Evolutionary conservation across 2,329 filamentous ascomycete species (phyloP).

Genomic region (Sporothrix pseudoabietina): DNA sequence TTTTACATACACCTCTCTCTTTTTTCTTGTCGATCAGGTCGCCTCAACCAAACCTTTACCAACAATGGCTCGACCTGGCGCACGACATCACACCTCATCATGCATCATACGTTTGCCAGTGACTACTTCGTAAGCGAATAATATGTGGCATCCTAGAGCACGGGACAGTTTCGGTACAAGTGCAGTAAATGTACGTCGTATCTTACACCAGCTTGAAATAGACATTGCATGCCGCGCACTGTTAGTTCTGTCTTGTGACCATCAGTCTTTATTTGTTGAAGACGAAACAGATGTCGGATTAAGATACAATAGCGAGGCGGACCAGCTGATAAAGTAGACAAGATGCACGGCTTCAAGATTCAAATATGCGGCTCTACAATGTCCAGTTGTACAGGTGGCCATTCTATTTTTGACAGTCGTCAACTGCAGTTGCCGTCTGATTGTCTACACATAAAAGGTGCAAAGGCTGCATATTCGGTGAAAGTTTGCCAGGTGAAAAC

Average conservation of each 20-base stretch:
- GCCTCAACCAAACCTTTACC: conserved; percentile 2
- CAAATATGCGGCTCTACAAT: conserved; percentile 1
- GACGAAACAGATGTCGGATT: neutral
- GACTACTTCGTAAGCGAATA: neutral
- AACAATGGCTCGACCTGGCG: conserved; percentile 9
- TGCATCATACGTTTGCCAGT: neutral
- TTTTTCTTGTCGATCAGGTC: conserved; percentile 13
- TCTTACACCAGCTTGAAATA: neutral
- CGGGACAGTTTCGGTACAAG: neutral
- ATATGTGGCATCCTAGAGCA: neutral
- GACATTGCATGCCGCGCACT: neutral
- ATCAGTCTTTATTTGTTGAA: neutral
- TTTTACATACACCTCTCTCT: neutral
- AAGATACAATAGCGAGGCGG: neutral
- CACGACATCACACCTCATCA: conserved; percentile 16
- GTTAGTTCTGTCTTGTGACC: neutral
- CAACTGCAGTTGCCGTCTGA: conserved; percentile 3
- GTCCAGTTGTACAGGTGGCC: neutral
- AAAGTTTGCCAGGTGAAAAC: neutral
- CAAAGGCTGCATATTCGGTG: neutral
- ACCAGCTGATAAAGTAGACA: neutral
- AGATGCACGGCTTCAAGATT: neutral
- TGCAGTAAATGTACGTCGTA: neutral
- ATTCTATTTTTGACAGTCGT: neutral
- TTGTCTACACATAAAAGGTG: neutral